These are phyloP conservation scores for Vigna unguiculata DNA, from an alignment of 306 rosid species.

Conservation along the genomic window DNA sequence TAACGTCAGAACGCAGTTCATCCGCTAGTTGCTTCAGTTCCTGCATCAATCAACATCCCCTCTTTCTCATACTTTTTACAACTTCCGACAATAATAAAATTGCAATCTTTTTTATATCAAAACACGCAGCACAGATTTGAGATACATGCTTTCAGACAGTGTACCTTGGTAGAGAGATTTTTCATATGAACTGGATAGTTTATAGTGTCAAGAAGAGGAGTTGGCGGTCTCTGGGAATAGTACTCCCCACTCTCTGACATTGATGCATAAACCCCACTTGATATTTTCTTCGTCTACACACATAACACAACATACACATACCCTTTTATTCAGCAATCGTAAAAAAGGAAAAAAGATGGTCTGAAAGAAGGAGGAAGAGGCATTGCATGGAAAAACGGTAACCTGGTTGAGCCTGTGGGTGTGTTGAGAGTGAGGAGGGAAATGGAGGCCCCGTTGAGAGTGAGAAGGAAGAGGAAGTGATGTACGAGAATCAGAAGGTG, in stretches of 20 bases:
- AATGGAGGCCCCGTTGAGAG: constrained; percentile 54
- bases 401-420: constrained; percentile 62
- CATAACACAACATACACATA: constrained; percentile 11
- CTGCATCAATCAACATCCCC: constrained; percentile 50
- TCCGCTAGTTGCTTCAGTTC: constrained; percentile 92
- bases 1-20: constrained; percentile 91
- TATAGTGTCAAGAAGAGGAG: constrained; percentile 89
- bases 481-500: constrained; percentile 40
- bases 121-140: neutral
- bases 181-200: constrained; percentile 97
- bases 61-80: neutral
- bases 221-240: constrained; percentile 81
- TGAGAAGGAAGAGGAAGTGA: constrained; percentile 41
- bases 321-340: constrained; percentile 29
- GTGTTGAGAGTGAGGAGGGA: constrained; percentile 42
- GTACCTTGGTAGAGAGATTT: constrained; percentile 89
- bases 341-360: neutral
- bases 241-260: constrained; percentile 79
- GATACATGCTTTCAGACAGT: neutral
- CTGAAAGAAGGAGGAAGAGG: neutral
- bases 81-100: too few species aligned
- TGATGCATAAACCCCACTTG: constrained; percentile 71
- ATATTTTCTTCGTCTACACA: constrained; percentile 63
- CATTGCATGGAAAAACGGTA: constrained; percentile 14
- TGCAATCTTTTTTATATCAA: neutral